Conservation (phyloP, 768 basidiomycete genomes). For the Suillus bovinus region DNA sequence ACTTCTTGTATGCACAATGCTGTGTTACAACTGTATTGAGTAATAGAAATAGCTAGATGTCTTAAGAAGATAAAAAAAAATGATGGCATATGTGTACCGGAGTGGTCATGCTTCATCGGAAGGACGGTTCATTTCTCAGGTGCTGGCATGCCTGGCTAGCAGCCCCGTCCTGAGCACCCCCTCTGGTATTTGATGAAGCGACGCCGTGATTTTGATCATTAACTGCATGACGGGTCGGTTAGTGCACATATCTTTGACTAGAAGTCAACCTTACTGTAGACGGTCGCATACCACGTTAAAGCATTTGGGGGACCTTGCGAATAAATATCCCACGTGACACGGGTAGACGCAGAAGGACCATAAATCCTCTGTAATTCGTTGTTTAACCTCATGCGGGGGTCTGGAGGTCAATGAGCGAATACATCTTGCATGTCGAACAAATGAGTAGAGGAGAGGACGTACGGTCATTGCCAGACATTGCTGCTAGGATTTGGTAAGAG, state of each 20-base stretch:
- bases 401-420: neutral
- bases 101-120: neutral
- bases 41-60: neutral
- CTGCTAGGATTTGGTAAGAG: neutral
- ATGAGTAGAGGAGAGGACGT: neutral
- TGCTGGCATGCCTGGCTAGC: rapidly evolving
- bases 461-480: neutral
- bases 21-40: neutral
- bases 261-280: neutral
- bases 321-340: neutral
- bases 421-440: neutral
- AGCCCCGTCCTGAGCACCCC: neutral
- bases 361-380: neutral
- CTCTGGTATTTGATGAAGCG: neutral
- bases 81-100: neutral
- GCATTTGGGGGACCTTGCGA: neutral
- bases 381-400: neutral
- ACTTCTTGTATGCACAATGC: neutral
- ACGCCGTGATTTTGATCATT: neutral
- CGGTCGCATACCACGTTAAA: neutral
- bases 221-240: neutral
- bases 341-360: neutral
- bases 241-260: neutral
- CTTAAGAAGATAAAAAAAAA: neutral
- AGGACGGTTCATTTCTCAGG: neutral